Percentiles rank a stretch among this genome's conserved stretches.
Conservation (phyloP, 176 grass and related monocot species). For the Musa acuminata region DNA sequence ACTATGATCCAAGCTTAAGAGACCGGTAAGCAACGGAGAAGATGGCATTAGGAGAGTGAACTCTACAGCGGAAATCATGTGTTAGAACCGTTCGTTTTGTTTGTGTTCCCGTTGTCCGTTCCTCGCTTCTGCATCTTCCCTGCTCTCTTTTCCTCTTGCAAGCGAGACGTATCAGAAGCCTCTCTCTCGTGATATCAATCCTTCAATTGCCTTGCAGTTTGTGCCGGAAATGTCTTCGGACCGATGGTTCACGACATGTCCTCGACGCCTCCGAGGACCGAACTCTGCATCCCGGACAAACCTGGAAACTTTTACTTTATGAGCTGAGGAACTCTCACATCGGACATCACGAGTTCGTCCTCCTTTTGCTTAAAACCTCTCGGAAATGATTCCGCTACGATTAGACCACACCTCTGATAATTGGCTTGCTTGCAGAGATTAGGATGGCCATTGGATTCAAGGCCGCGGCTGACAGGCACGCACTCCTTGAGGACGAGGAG, state of each 20-base stretch:
- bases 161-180: background rate
- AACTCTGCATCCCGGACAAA: background rate
- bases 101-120: too few relatives aligned
- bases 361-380: background rate
- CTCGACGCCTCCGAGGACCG: too few relatives aligned
- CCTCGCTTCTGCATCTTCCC: too few relatives aligned
- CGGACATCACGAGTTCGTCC: conserved; percentile 1
- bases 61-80: too few relatives aligned
- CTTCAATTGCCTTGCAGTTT: background rate
- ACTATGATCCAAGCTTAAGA: background rate
- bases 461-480: background rate
- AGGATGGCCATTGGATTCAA: background rate
- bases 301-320: background rate
- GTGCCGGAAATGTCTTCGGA: background rate
- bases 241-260: background rate
- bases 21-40: background rate
- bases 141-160: background rate
- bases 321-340: conserved; percentile 17
- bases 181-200: background rate
- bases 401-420: background rate
- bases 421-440: background rate
- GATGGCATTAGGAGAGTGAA: too few relatives aligned
- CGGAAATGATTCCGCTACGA: background rate
- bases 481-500: background rate
- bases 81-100: too few relatives aligned